Evolutionary conservation across 2,329 filamentous ascomycete species (phyloP).

Genomic region (Penicillium sp.): DNA sequence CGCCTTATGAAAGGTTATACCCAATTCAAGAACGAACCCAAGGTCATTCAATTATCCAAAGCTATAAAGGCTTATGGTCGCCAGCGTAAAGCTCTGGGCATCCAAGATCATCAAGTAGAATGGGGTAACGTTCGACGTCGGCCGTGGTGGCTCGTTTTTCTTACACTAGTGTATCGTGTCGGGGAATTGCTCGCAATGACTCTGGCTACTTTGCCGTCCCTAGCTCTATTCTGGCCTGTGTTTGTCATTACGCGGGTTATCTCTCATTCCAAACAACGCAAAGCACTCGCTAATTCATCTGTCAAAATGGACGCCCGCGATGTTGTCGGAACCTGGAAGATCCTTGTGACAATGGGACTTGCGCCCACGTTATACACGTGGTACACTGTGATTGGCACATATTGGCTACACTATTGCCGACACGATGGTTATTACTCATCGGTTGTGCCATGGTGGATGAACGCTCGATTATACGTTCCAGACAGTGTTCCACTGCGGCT

Average conservation of each 20-base stretch:
- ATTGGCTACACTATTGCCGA: slow-evolving; percentile 75
- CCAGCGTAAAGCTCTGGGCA: slow-evolving; percentile 75
- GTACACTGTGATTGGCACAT: slow-evolving; percentile 70
- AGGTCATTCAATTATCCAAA: slow-evolving; percentile 72
- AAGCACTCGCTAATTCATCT: slow-evolving; percentile 76
- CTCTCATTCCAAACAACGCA: slow-evolving; percentile 73
- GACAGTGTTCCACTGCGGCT: slow-evolving; percentile 74
- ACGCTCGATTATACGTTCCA: slow-evolving; percentile 55
- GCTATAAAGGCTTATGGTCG: slow-evolving; percentile 82
- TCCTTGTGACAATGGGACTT: slow-evolving; percentile 79
- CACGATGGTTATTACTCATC: slow-evolving; percentile 57
- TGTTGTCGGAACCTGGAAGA: slow-evolving; percentile 91
- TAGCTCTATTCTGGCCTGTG: slow-evolving; percentile 80
- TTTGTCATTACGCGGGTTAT: slow-evolving; percentile 81
- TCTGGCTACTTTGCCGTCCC: slow-evolving; percentile 76
- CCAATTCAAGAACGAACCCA: slow-evolving; percentile 83
- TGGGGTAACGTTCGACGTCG: slow-evolving; percentile 68
- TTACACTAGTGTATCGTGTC: slow-evolving; percentile 74
- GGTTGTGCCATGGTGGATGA: slow-evolving; percentile 14
- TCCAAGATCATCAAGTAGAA: slow-evolving; percentile 90
- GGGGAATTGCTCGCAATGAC: slow-evolving; percentile 72
- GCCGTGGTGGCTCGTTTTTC: slow-evolving; percentile 66
- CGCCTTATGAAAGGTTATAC: slow-evolving; percentile 87
- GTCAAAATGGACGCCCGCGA: slow-evolving; percentile 86
- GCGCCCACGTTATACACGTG: slow-evolving; percentile 77